A percentile compares a stretch with the other conserved stretches of the same genome.
Evolutionary conservation across 2,329 filamentous ascomycete species (phyloP).

Genomic region (Xylaria sp.): DNA sequence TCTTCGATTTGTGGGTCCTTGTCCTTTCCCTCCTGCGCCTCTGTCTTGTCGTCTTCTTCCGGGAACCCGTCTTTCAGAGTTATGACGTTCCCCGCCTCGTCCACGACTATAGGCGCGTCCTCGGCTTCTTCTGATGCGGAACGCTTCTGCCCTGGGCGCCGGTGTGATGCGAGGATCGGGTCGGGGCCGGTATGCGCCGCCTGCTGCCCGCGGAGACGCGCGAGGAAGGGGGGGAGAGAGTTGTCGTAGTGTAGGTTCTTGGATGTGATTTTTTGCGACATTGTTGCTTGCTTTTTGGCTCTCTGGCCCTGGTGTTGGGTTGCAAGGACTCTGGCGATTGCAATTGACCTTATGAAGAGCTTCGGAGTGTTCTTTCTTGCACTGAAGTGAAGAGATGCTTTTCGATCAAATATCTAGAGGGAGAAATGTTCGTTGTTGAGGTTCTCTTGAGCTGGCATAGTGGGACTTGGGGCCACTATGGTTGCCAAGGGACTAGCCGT

Average conservation of each 20-base stretch:
- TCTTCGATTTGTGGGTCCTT: conserved; percentile 14
- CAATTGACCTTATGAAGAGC: not conserved
- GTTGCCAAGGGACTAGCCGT: not conserved
- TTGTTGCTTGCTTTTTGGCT: conserved; percentile 34
- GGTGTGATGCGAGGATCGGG: conserved; percentile 55
- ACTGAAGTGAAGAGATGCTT: not conserved
- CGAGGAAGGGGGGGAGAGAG: conserved; percentile 65
- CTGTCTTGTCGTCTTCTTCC: conserved; percentile 35
- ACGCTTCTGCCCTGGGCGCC: conserved; percentile 55
- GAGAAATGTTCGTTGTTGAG: not conserved
- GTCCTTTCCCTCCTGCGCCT: conserved; percentile 14
- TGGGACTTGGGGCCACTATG: not conserved
- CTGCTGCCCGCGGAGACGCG: conserved; percentile 57
- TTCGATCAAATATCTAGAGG: not conserved
- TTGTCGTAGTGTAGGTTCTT: conserved; percentile 73
- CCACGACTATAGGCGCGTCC: conserved; percentile 75
- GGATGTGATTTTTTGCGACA: conserved; percentile 68
- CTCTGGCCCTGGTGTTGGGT: not conserved
- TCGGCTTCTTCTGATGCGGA: conserved; percentile 74
- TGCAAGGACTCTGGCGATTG: not conserved
- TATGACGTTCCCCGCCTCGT: conserved; percentile 73
- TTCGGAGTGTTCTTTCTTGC: not conserved
- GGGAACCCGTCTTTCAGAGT: conserved; percentile 46
- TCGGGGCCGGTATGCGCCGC: conserved; percentile 53
- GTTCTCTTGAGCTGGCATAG: not conserved